Base-by-base conservation (phyloP, 805 yeast genomes). In the Candida boidinii region DNA sequence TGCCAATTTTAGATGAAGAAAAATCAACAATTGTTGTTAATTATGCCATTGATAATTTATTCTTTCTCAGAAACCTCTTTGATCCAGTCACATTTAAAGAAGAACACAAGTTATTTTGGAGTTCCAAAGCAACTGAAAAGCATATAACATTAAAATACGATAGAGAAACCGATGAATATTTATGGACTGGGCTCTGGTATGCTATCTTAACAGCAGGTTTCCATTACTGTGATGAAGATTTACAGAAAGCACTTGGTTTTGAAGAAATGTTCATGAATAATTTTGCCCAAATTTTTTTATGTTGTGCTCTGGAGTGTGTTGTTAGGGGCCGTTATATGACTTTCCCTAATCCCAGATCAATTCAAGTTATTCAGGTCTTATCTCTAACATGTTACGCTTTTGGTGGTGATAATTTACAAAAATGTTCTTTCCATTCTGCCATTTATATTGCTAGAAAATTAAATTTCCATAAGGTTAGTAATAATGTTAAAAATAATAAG, bases 1-100 rank as follows among this genome's bases (percentile, higher is more conserved):
- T 33, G 26, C 8, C 16, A 13, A 9, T 6, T 14, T 15, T 31
- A 6, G 15, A n/a, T 6, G 17, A 23, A 12, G 6, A 21, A 17
- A 18, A 25, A 14, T 14, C 21, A 12, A n/a, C 5, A 33, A 36
- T 12, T 22, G 37, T 10, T 13, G 30, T 28, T 12, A 33, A 5
- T 29, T 33, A 13, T 34, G 34, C 18, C 15, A 35, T 21, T 39
- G 38, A 15, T 3, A 8, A 28, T 28, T 38, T 31, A 37, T 33
- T n/a, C 21, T 20, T 31, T 20, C 18, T 31, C 14, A 15, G 62
- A 34, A 37, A 76, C 70, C 48, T 78, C 79, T 51, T 77, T 76
- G 23, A 69, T 55, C 9, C 81, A 70, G 18, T 78, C 70, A 37
- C 85, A 60, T 43, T 79, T 70, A 19, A 84, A 85, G 49, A 76